Evolutionary conservation across 345 rosid genomes (phyloP).

Genomic region (Acer saccharum): DNA sequence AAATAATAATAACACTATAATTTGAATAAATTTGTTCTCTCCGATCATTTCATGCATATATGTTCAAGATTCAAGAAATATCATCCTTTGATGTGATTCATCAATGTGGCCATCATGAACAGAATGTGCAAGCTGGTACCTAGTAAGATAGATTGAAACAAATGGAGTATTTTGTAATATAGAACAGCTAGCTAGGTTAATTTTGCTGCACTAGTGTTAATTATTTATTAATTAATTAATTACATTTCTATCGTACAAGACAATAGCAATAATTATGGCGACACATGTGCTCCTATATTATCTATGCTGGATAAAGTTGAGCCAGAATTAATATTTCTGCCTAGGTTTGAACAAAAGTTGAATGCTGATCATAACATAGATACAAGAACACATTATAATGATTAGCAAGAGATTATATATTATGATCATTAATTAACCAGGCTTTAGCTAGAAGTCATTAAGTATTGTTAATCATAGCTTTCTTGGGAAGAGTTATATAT

Average conservation of each 20-base stretch:
- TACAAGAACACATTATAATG: slow-evolving; percentile 4
- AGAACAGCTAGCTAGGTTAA: not conserved
- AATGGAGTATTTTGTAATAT: not conserved
- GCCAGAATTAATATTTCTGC: not conserved
- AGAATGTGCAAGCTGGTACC: not conserved
- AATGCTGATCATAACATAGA: too few species aligned
- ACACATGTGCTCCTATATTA: slow-evolving; percentile 10
- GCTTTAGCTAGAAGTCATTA: too few species aligned
- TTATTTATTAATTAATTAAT: not conserved
- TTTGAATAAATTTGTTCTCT: too few species aligned
- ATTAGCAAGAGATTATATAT: slow-evolving; percentile 15
- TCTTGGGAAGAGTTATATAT: too few species aligned
- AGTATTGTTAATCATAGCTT: too few species aligned
- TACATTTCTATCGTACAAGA: not conserved
- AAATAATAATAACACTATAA: too few species aligned
- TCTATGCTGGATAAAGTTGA: slow-evolving; percentile 15
- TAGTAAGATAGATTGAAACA: not conserved
- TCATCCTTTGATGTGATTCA: not conserved
- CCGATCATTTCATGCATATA: too few species aligned
- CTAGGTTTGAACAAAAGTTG: slow-evolving; percentile 7
- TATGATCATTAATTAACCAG: not conserved
- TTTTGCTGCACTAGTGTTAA: too few species aligned
- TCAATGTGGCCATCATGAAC: not conserved
- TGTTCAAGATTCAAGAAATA: not conserved
- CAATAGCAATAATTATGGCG: slow-evolving; percentile 17